Conservation (phyloP, 805 yeast genomes). For the Ogataea nitratoaversa region DNA sequence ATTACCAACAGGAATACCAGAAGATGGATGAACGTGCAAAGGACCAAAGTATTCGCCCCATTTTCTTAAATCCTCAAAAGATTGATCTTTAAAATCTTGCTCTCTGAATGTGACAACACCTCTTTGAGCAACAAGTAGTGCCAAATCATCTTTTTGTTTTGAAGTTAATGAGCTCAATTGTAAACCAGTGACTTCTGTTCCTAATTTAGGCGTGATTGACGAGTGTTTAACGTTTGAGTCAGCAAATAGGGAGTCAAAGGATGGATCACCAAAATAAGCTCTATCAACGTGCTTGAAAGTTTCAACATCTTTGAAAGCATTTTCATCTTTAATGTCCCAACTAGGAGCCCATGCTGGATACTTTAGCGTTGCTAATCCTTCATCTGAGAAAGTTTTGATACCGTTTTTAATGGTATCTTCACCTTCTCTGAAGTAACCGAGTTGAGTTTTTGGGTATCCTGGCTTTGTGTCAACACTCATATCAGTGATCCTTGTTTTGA, state of each 20-base stretch:
- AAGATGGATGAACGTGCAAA: conserved; percentile 65
- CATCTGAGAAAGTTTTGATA: conserved; percentile 37
- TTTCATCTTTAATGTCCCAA: conserved; percentile 53
- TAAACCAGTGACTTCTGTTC: conserved; percentile 53
- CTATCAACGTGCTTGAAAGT: conserved; percentile 54
- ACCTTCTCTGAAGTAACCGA: conserved; percentile 42
- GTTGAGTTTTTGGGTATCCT: too few species aligned
- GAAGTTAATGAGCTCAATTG: conserved; percentile 50
- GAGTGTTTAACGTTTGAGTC: conserved; percentile 20
- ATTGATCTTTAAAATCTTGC: conserved; percentile 55
- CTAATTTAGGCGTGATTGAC: conserved; percentile 63
- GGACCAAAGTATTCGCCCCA: conserved; percentile 63
- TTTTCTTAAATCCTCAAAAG: conserved; percentile 42
- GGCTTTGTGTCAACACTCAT: too few species aligned
- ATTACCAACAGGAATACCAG: conserved; percentile 55
- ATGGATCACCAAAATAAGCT: conserved; percentile 53
- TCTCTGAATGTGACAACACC: conserved; percentile 62
- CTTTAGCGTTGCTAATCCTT: conserved; percentile 27
- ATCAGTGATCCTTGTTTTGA: background rate
- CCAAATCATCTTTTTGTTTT: conserved; percentile 60
- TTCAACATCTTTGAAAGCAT: conserved; percentile 27
- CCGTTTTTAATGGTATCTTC: conserved; percentile 47
- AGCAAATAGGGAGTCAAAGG: conserved; percentile 42
- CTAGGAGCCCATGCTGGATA: conserved; percentile 61
- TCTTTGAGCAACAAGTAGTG: conserved; percentile 47